Percentiles rank a stretch among this genome's conserved stretches.
Conservation (phyloP, 495 filamentous ascomycete species). For the Cladorrhinum samala region DNA sequence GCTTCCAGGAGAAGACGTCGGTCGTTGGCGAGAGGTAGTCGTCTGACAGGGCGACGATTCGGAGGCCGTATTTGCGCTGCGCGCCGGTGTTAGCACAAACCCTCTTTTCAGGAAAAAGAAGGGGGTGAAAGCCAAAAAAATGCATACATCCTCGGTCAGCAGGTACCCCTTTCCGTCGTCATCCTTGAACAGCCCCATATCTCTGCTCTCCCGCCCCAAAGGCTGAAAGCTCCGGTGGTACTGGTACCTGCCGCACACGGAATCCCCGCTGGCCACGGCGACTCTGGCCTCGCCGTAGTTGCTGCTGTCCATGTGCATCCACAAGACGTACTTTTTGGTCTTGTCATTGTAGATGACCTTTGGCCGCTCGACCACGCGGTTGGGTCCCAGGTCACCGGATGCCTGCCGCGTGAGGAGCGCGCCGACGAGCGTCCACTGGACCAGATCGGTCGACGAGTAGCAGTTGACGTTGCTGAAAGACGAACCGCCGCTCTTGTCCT, state of each 20-base stretch:
- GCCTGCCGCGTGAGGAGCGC: slow-evolving; percentile 45
- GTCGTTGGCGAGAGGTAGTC: slow-evolving; percentile 40
- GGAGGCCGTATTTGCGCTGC: slow-evolving; percentile 46
- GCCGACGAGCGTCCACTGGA: slow-evolving; percentile 56
- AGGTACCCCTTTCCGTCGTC: slow-evolving; percentile 56
- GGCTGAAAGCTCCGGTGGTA: slow-evolving; percentile 33
- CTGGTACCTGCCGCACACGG: slow-evolving; percentile 53
- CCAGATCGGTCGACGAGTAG: slow-evolving; percentile 50
- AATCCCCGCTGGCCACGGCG: slow-evolving; percentile 53
- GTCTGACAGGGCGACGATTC: slow-evolving; percentile 42
- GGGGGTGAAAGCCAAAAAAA: slow-evolving; percentile 10
- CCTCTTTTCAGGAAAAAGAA: no score
- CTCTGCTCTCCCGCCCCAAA: slow-evolving; percentile 48
- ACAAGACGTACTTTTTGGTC: slow-evolving; percentile 50
- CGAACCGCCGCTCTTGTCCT: slow-evolving; percentile 56
- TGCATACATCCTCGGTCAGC: slow-evolving; percentile 53
- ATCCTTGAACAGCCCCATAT: slow-evolving; percentile 58
- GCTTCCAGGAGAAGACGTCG: slow-evolving; percentile 17
- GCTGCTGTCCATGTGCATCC: slow-evolving; percentile 61
- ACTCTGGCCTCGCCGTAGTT: slow-evolving; percentile 59
- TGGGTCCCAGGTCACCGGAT: slow-evolving; percentile 55
- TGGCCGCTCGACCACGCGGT: slow-evolving; percentile 58
- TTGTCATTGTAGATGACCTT: slow-evolving; percentile 57
- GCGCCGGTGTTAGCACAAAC: neutral
- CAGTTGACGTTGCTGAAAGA: slow-evolving; percentile 56